Conservation (phyloP, 1,284 basidiomycete genomes). For the Neonothopanus nambi region DNA sequence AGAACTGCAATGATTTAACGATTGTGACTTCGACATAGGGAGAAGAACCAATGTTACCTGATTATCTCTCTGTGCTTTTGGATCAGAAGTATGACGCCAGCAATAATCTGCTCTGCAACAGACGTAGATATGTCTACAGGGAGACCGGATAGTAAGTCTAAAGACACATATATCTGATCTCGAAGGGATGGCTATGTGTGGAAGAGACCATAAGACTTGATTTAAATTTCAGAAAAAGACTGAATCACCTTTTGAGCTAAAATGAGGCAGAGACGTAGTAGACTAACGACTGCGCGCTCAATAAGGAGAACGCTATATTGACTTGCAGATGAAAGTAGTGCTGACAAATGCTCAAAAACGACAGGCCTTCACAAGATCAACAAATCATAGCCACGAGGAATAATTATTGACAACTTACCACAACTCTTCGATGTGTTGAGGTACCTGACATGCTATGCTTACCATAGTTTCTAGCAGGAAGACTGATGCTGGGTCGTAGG, state of each 20-base stretch:
- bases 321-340: constrained; percentile 74
- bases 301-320: constrained; percentile 90
- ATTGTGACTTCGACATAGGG: background rate
- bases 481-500: constrained; percentile 93
- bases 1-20: constrained; percentile 47
- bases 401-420: constrained; percentile 57
- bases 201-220: constrained; percentile 15
- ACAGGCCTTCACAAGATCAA: constrained; percentile 64
- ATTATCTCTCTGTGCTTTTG: constrained; percentile 75
- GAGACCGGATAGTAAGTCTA: constrained; percentile 85
- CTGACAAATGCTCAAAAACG: constrained; percentile 88
- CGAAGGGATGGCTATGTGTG: constrained; percentile 68
- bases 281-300: constrained; percentile 93
- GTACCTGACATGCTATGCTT: constrained; percentile 78
- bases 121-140: constrained; percentile 78
- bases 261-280: constrained; percentile 79
- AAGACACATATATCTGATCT: constrained; percentile 92
- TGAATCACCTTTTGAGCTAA: constrained; percentile 71
- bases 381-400: background rate
- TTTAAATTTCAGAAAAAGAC: constrained; percentile 12
- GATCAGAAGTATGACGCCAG: constrained; percentile 80
- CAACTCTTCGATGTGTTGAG: constrained; percentile 79
- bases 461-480: constrained; percentile 95
- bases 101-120: constrained; percentile 88
- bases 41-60: constrained; percentile 40